Evolutionary conservation across 768 basidiomycete species (phyloP), one percentile per base, ranked within the genome.

Genomic region (Gloeophyllum trabeum): DNA sequence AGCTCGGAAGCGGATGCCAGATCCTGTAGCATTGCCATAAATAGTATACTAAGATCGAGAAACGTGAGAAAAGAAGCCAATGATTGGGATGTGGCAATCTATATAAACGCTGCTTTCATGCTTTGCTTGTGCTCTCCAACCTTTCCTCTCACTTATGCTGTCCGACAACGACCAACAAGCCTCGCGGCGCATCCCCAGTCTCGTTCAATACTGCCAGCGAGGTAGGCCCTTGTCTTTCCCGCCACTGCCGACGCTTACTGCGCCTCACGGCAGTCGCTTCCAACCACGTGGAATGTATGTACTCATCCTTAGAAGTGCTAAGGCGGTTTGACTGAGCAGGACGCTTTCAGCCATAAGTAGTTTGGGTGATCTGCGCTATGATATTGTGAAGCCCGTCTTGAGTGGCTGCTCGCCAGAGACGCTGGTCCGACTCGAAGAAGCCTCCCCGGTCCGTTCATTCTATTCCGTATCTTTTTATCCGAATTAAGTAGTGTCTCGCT

Each of bases 391-490:
- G 54, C 88, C 86, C 35, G 76, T 91, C 35, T 65, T 91, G 45
- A 76, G 81, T 53, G 71, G 72, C 51, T 88, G 85, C 60, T 70
- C 70, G 43, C 69, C 76, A 48, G 81, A 86, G 45, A 79, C 80
- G 46, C 71, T 91, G 20, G 61, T 71, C 43, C 66, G 73, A 47
- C 58, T 90, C 46, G 87, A 91, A 61, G 64, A 73, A 49, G 63
- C 71, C 39, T 80, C 83, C 34, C 81, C 82, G 40, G 87, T 85
- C 54, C 54, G 76, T 63, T 35, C 25, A 34, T 16, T 38, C 24
- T 20, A 40, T 25, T 19, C 25, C n/a, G n/a, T n/a, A 13, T 28
- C 32, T 44, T 28, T 39, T 23, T 34, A 28, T 22, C 37, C 24
- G 19, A 40, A 18, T 48, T 18, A 34, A 34, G 40, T 37, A 28